Percentiles rank a stretch among this genome's conserved stretches.
Evolutionary conservation across 768 basidiomycete species (phyloP).

Genomic region (Trametes gibbosa): DNA sequence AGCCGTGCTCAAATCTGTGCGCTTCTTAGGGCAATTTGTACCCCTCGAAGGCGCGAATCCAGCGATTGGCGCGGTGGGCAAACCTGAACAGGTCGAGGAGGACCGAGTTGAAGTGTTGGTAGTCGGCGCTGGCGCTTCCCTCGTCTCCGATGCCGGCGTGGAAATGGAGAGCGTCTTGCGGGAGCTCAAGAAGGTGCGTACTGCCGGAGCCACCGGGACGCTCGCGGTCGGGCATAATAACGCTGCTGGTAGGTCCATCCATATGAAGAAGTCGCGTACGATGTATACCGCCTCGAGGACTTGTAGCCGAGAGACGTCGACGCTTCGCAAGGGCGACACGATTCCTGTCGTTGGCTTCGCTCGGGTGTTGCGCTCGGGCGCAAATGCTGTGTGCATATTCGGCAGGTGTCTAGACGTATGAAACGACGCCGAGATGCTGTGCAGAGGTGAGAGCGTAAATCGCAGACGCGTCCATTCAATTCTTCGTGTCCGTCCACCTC

Average conservation of each 20-base stretch:
- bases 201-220: not conserved
- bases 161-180: constrained; percentile 40
- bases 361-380: not conserved
- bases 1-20: not conserved
- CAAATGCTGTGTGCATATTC: not conserved
- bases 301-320: constrained; percentile 27
- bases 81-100: constrained; percentile 49
- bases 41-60: constrained; percentile 43
- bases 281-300: constrained; percentile 50
- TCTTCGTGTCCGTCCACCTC: not conserved
- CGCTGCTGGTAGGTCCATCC: constrained; percentile 42
- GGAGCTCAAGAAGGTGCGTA: constrained; percentile 45
- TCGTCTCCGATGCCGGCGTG: constrained; percentile 24
- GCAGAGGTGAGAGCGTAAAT: not conserved
- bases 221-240: not conserved
- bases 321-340: not conserved
- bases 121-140: constrained; percentile 28
- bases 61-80: constrained; percentile 40
- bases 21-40: constrained; percentile 43
- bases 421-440: not conserved
- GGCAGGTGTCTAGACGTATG: too few relatives aligned
- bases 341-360: not conserved
- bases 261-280: constrained; percentile 58
- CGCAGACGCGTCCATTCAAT: not conserved
- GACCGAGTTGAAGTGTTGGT: constrained; percentile 53